Base-by-base conservation (phyloP, 345 rosid genomes). In the Sonneratia caseolaris region DNA sequence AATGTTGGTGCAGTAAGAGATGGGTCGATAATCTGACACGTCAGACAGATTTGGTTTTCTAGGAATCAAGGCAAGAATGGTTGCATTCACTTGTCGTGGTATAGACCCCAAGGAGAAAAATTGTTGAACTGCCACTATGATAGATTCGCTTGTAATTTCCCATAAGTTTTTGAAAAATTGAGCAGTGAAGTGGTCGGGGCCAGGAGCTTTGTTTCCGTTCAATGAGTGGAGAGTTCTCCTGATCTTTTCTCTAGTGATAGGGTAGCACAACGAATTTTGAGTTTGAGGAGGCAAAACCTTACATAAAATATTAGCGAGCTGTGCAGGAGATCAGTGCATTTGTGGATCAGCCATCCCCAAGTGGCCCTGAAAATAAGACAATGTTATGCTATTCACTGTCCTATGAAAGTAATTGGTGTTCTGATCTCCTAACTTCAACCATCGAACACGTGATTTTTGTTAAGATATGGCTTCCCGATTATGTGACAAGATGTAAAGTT, bases 41-140 rank as follows among this genome's bases (percentile, higher is more conserved):
- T 0, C 0, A 0, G 0, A 6, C 0, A 12, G 2, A 1, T 12
- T 66, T 3, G n/a, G 5, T 0, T 16, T 21, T 15, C 37, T 65
- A 2, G 27, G 69, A 5, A 66, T 2, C 0, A 37, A 0, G 0
- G 68, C 3, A 0, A 65, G 1, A 2, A 14, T 4, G 3, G 45
- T 36, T 0, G 24, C 1, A 16, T 65, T 65, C 0, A 5, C 3
- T 5, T 65, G 15, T n/a, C 57, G 16, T 15, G n/a, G 21, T 0
- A 51, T 3, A 13, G 3, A 2, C 4, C 7, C 3, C 2, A n/a
- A 15, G 57, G 3, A 3, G 7, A 16, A 7, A 3, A 2, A 65
- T 0, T 1, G 37, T 0, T 3, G 0, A 3, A 12, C 19, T 0
- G n/a, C 42, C 2, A 21, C 2, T 1, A 36, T 6, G 45, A 8